Base-by-base conservation (phyloP, 225 moss, liverwort and hornwort genomes). In the Sphagnum contortum region DNA sequence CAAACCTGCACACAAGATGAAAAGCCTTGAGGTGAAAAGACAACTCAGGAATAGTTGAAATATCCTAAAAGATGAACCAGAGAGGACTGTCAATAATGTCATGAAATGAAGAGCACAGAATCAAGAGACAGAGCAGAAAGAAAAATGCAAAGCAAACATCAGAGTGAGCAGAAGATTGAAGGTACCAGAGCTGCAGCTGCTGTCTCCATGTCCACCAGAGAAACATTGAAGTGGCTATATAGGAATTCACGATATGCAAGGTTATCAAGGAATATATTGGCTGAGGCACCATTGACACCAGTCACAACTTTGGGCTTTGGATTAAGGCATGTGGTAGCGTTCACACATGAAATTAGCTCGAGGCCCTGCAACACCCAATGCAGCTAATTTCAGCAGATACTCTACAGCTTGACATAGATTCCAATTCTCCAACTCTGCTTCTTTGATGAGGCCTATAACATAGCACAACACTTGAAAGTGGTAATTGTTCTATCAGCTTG, bases 131-230 rank as follows among this genome's bases (percentile, higher is more conserved):
- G 12, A 13, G 12, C 8, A 60, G 12, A n/a, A 29, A 29, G 29
- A 55, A 51, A 29, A 52, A 49, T 57, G 29, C 29, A 4, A 64
- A 64, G n/a, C 9, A 45, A 45, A 62, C 45, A 11, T 44, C 45
- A 62, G 61, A 48, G 44, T 45, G 13, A 5, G 45, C 8, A 10
- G 4, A n/a, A 8, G 52, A 52, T 10, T 5, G 10, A 2, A 8
- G 64, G 64, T 72, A 80, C 75, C 52, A 80, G 59, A 11, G 80
- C 75, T 4, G 75, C 52, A 8, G 80, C 75, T 45, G 80, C 56
- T 5, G 75, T 75, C 13, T 80, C 80, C 80, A 72, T 73, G 59
- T 80, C 79, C 9, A 80, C 63, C 7, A 71, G 48, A n/a, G 79
- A 66, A 29, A 75, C 64, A 12, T 80, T 63, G 66, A 68, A 80